phyloP scores from a whole-genome alignment of 768 basidiomycete species.

The Panus rudis region DNA sequence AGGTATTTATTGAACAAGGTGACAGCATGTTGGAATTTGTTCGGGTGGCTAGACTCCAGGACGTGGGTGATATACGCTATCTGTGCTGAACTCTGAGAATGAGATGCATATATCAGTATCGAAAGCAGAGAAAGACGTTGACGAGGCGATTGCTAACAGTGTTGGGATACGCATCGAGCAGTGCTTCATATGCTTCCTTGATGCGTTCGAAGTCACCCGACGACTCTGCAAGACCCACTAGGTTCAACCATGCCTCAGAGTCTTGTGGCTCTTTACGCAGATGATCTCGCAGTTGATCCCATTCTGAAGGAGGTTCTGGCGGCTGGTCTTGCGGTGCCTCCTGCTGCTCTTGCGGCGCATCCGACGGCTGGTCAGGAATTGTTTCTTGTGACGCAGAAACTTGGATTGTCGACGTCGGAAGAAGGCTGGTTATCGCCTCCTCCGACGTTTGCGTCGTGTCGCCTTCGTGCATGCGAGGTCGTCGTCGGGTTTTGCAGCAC shows the following conservation, averaged over 20 bases:
- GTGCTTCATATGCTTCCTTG: slow-evolving; percentile 71
- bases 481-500: no score
- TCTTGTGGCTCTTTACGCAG: slow-evolving; percentile 65
- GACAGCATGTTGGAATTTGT: slow-evolving; percentile 72
- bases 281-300: slow-evolving; percentile 54
- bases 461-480: no score
- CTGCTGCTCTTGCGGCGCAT: background rate
- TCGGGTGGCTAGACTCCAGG: slow-evolving; percentile 40
- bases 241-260: slow-evolving; percentile 69
- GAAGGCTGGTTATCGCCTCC: background rate
- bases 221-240: slow-evolving; percentile 71
- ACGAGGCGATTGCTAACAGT: slow-evolving; percentile 56
- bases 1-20: slow-evolving; percentile 85
- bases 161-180: slow-evolving; percentile 85
- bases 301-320: slow-evolving; percentile 47
- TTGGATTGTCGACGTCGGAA: background rate
- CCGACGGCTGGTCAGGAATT: background rate
- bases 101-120: slow-evolving; percentile 5
- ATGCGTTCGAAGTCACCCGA: slow-evolving; percentile 75
- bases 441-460: background rate
- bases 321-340: slow-evolving; percentile 8
- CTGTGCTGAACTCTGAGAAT: slow-evolving; percentile 66
- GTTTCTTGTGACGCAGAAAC: background rate
- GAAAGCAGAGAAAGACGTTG: slow-evolving; percentile 18
- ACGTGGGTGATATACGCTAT: slow-evolving; percentile 80